Conservation (phyloP, 306 rosid genomes). For the Rubus parviflorus region DNA sequence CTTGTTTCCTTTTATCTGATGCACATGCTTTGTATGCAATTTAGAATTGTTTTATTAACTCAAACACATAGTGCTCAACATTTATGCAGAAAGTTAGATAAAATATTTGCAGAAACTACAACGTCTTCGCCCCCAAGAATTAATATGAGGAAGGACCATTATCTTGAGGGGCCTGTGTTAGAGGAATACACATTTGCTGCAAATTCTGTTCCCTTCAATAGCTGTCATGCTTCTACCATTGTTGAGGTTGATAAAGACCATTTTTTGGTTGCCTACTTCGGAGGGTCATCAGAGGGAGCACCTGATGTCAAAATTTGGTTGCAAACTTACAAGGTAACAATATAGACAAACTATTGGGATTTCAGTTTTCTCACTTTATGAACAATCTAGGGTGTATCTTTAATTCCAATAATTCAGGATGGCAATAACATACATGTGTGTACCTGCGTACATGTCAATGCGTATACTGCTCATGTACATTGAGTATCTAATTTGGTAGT, state of each 20-base stretch:
- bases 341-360: not conserved
- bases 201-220: slow-evolving; percentile 66
- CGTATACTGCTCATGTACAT: not conserved
- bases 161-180: slow-evolving; percentile 45
- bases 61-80: not conserved
- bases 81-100: slow-evolving; percentile 44
- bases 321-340: slow-evolving; percentile 66
- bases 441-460: not conserved
- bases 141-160: slow-evolving; percentile 34
- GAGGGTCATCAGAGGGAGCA: slow-evolving; percentile 72
- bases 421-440: no score
- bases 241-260: slow-evolving; percentile 85
- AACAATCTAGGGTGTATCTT: not conserved
- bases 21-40: not conserved
- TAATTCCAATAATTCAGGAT: not conserved
- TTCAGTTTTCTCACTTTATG: not conserved
- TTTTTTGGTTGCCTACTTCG: slow-evolving; percentile 82
- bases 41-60: not conserved
- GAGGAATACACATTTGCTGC: slow-evolving; percentile 67
- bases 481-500: not conserved
- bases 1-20: not conserved
- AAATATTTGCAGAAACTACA: slow-evolving; percentile 16
- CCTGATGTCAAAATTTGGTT: slow-evolving; percentile 93
- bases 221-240: slow-evolving; percentile 93
- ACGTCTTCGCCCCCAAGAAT: slow-evolving; percentile 23